Conservation (phyloP, 345 rosid species). For the Pseudoturritis turrita region DNA sequence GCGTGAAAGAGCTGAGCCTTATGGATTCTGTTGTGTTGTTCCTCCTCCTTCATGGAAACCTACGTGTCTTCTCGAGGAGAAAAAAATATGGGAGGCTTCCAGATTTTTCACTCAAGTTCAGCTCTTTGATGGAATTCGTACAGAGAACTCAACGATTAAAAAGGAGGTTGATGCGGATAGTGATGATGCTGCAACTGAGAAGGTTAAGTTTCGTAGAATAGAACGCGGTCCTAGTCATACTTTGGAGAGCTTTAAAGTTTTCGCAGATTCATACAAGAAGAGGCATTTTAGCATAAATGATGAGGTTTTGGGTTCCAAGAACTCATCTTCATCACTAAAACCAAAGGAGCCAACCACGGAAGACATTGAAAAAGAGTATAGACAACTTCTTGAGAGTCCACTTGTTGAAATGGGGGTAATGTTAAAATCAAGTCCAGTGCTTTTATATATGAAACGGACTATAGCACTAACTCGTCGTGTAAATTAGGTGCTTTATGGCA, state of each 20-base stretch:
- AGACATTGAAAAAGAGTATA: conserved; percentile 57
- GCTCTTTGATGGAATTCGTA: conserved; percentile 39
- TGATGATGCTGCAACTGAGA: conserved; percentile 19
- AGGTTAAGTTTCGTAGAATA: conserved; percentile 26
- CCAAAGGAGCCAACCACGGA: conserved; percentile 35
- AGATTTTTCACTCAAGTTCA: conserved; percentile 44
- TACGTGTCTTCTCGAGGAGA: conserved; percentile 46
- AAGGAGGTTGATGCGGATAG: conserved; percentile 27
- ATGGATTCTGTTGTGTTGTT: conserved; percentile 71
- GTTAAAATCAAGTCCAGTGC: conserved; percentile 11
- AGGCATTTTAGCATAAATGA: conserved; percentile 36
- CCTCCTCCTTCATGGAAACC: conserved; percentile 80
- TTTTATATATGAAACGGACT: not conserved
- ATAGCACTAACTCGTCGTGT: conserved; percentile 17
- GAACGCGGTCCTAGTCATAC: conserved; percentile 42
- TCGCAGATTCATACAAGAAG: conserved; percentile 45
- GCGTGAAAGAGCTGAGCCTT: conserved; percentile 42
- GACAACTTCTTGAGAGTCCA: conserved; percentile 51
- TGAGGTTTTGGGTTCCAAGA: conserved; percentile 12
- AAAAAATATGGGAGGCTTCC: conserved; percentile 44
- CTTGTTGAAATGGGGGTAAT: conserved; percentile 54
- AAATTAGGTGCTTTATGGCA: conserved; percentile 52
- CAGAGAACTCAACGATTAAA: conserved; percentile 23
- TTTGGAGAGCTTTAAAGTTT: conserved; percentile 46
- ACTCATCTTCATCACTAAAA: conserved; percentile 16